Base-by-base conservation (phyloP, 2,329 filamentous ascomycete species). In the Phaeoacremonium minimum region DNA sequence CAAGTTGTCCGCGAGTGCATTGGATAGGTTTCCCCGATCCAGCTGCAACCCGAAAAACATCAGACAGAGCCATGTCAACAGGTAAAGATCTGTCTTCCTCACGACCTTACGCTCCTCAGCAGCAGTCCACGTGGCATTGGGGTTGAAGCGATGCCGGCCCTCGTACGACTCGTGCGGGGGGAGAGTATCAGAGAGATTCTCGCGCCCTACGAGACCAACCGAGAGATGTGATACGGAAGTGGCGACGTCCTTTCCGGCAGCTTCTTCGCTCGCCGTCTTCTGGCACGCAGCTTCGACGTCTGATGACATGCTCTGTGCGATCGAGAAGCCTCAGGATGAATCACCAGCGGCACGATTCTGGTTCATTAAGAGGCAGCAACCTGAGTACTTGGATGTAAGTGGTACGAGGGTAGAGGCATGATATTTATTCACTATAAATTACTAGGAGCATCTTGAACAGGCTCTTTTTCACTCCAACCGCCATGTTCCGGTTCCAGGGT, bases 1-100 rank as follows among this genome's bases (percentile, higher is more conserved):
- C 48, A 85, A 66, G 46, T 78, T 75, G 50, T 83, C 80, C 2
- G 75, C 77, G 18, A 78, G 59, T 4, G 78, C 80, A 46, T 80
- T 80, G 37, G 65, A 67, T 49, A 84, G 60, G 48, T 84, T 84
- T 35, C 77, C 77, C 32, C 80, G 65, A 51, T 83, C 79, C 7
- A 83, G 60, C 49, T 83, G 77, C 5, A 83, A 62, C 0, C 75
- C 75, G 38, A 83, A 80, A 56, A 83, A 83, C 47, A 70, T 69
- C 15, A 67, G 41, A 41, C 66, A 70, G 5, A 69, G 38, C 60
- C 62, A 66, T 15, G 53, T 50, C 19, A 70, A 46, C 5, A 71
- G 55, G 15, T 50, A 56, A 5, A 65, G 18, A 41, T 71, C 67
- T 1, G 63, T 67, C 62, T 78, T 82, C 31, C 73, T 59, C 17